phyloP scores from a whole-genome alignment of 192 early-diverging fungal species.

The Phycomyces blakesleeanus region DNA sequence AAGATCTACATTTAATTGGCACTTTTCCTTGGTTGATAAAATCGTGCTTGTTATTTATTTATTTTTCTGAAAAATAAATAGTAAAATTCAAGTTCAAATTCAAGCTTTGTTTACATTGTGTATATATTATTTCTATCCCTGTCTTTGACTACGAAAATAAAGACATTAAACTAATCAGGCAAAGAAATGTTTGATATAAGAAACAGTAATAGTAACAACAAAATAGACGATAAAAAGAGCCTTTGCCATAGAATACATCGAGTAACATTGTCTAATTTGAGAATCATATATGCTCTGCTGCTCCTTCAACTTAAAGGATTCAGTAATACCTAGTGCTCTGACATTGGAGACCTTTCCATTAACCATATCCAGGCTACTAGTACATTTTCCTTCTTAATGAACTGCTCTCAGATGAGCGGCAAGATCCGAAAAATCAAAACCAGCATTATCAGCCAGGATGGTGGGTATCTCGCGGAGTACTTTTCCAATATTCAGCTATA shows the following conservation, averaged over 20 bases:
- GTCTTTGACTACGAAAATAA: neutral
- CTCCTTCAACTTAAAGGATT: constrained; percentile 97
- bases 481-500: constrained; percentile 89
- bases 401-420: constrained; percentile 90
- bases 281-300: constrained; percentile 96
- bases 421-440: constrained; percentile 91
- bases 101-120: too few relatives aligned
- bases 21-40: too few relatives aligned
- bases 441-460: constrained; percentile 96
- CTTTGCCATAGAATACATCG: constrained; percentile 72
- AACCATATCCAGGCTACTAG: constrained; percentile 85
- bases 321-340: constrained; percentile 84
- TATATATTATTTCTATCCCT: too few relatives aligned
- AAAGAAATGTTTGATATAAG: too few relatives aligned
- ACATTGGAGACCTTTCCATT: constrained; percentile 78
- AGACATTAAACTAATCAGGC: too few relatives aligned
- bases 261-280: constrained; percentile 97
- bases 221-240: too few relatives aligned
- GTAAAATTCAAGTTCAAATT: too few relatives aligned
- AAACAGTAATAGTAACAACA: too few relatives aligned
- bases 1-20: too few relatives aligned
- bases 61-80: too few relatives aligned
- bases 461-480: constrained; percentile 96
- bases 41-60: too few relatives aligned
- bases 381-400: constrained; percentile 80